Evolutionary conservation across 495 filamentous ascomycete genomes (phyloP), one percentile per base, ranked within the genome.

Genomic region (Lepraria neglecta): DNA sequence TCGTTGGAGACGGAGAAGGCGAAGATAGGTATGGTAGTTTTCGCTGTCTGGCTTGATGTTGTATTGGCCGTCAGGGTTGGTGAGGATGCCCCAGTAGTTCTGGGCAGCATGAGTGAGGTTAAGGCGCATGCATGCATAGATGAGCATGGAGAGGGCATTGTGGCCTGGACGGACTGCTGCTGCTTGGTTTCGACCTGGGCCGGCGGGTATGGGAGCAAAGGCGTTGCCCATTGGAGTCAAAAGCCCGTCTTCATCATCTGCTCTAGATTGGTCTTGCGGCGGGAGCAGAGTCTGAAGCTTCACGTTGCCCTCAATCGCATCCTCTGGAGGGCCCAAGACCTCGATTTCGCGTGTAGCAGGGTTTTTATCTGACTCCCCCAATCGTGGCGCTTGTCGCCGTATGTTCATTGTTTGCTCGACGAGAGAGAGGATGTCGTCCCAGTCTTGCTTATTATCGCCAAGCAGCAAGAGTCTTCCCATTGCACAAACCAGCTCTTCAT

Each of bases 391-490:
- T 54, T 65, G 60, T 53, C 65, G 59, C 38, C 86, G 83, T 61
- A 92, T 79, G 33, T 80, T 77, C 80, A 89, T 90, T 9, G 90
- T 88, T 72, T 95, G 87, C 55, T 89, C 76, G 15, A 91, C 71
- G 27, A 98, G 73, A 9, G 79, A 78, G 24, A 96, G 76, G 4
- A 94, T 76, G 67, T 88, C 82, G 61, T 89, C 82, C 67, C 76
- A 80, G 66, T 89, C 84, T 33, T 80, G 77, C 43, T 80, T 75
- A 28, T 79, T 77, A 19, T 72, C 70, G 10, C 85, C 80, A 28
- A 82, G 74, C 21, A 89, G 69, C 7, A 97, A 76, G 3, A 96
- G 61, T 24, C 82, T 75, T 12, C 86, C 90, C 87, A 97, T 92
- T 6, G 88, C 76, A 60, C 79, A 82, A 10, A 91, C 84, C 3